Evolutionary conservation across 2,329 filamentous ascomycete genomes (phyloP), one percentile per base, ranked within the genome.

Genomic region (Penicillium sp.): DNA sequence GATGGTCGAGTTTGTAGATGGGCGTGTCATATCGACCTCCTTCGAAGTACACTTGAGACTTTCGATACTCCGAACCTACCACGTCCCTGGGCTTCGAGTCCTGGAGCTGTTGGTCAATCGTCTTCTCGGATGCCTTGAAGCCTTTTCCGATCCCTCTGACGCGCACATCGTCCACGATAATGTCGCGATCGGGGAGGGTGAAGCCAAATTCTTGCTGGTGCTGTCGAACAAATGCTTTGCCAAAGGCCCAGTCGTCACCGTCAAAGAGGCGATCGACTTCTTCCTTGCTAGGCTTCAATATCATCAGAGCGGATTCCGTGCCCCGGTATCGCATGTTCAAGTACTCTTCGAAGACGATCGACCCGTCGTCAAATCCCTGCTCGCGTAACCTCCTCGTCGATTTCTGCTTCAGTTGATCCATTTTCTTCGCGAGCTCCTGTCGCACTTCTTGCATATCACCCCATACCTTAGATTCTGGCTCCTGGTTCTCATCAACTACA

Each of bases 201-300:
- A 96, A 96, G 0, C 89, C 89, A 62, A 96, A 96, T 63, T 96
- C 90, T 62, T 93, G 89, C 42, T 89, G 84, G 63, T 96, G 90
- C 57, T 95, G 88, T 58, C 83, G 82, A 26, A 94, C 75, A 60
- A 97, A 96, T 0, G 88, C 89, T 55, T 84, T 80, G 2, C 85
- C 88, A 68, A 90, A 96, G 1, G 84, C 86, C 86, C 87, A 94
- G 7, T 84, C 79, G 44, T 87, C 80, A 6, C 81, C 82, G 20
- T 67, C 74, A 53, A 79, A 86, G 11, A 77, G 72, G 31, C 77
- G 23, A n/a, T 45, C 31, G n/a, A 50, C 47, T 11, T 59, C 55
- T 38, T 59, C 56, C 44, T 46, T 46, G 40, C 28, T 56, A 16
- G 56, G 56, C 14, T 55, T 56, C 6, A 58, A 16, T 31, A 59